Base-by-base conservation (phyloP, 1,284 basidiomycete species). In the Ganoderma lucidum region DNA sequence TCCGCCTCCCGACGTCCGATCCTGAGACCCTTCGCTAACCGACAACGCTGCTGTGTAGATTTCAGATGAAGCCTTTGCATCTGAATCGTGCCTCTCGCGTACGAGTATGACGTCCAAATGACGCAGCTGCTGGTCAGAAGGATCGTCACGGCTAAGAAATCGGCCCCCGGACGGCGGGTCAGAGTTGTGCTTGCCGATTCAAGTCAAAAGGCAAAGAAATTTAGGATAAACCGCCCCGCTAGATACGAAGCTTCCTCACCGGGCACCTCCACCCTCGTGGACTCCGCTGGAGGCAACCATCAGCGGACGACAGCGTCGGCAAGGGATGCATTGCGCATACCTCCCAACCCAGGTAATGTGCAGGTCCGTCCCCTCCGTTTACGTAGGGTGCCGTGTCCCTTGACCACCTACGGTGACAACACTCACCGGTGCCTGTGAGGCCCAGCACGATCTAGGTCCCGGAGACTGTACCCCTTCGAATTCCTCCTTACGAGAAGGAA, bases 261-360 rank as follows among this genome's bases (percentile, higher is more conserved):
- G 51, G 23, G 6, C 32, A 10, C 15, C 35, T 4, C 12, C 51
- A 23, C 23, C 51, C 28, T 55, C 12, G 28, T 55, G 28, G 6
- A 51, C 48, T 51, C 23, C 48, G 23, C 48, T 51, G 48, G 53
- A 17, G 30, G 30, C 53, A 56, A 56, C 53, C 53, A 35, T 56
- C 53, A 56, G 53, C 15, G 30, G 10, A 17, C 17, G 32, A 56
- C 30, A 8, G 30, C 53, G 30, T 56, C 53, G 53, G 53, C 32
- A 56, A 32, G 30, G 53, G 30, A 17, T 30, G 35, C 12, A 35
- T 30, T 56, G 30, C 30, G 30, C 53, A 32, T 5, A 17, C 28
- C 30, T 56, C 53, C 30, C 30, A 17, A 19, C 19, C 17, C 30
- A 17, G 53, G 53, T 32, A 32, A 19, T 35, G 28, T 51, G 9